A percentile compares a stretch with the other conserved stretches of the same genome.
phyloP scores from a whole-genome alignment of 2,329 filamentous ascomycete genomes.

The Colletotrichum somersetense region DNA sequence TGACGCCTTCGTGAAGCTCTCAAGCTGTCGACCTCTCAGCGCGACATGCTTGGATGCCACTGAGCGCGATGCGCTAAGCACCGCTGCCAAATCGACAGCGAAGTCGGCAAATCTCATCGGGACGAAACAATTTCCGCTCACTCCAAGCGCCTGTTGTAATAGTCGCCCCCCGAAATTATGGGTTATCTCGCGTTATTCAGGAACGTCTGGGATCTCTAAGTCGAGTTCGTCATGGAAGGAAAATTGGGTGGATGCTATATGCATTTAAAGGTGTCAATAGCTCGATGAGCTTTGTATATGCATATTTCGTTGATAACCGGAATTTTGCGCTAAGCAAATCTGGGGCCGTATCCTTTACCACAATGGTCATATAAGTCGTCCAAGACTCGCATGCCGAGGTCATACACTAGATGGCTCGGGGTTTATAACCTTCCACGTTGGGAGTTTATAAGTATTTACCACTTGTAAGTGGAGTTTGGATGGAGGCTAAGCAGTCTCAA shows the following conservation, averaged over 20 bases:
- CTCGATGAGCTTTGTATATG: neutral
- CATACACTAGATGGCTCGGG: neutral
- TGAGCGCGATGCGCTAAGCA: slow-evolving; percentile 77
- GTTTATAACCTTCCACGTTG: neutral
- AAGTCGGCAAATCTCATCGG: slow-evolving; percentile 73
- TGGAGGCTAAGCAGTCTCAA: no score
- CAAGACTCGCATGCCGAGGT: neutral
- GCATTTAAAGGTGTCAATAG: neutral
- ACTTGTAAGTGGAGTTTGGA: no score
- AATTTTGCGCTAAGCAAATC: neutral
- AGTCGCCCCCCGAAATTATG: neutral
- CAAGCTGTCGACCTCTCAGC: slow-evolving; percentile 67
- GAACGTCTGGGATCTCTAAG: slow-evolving; percentile 9
- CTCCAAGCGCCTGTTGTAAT: slow-evolving; percentile 18
- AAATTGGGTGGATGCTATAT: slow-evolving; percentile 26
- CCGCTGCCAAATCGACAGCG: slow-evolving; percentile 76
- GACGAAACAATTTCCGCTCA: neutral
- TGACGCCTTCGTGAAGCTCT: slow-evolving; percentile 62
- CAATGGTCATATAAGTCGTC: neutral
- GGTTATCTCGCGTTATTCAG: neutral
- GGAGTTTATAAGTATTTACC: neutral
- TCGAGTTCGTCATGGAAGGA: slow-evolving; percentile 40
- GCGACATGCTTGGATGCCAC: slow-evolving; percentile 74
- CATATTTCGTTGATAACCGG: neutral
- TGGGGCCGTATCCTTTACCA: neutral